Conservation (phyloP, 2,329 filamentous ascomycete genomes). For the Neonectria sp. region DNA sequence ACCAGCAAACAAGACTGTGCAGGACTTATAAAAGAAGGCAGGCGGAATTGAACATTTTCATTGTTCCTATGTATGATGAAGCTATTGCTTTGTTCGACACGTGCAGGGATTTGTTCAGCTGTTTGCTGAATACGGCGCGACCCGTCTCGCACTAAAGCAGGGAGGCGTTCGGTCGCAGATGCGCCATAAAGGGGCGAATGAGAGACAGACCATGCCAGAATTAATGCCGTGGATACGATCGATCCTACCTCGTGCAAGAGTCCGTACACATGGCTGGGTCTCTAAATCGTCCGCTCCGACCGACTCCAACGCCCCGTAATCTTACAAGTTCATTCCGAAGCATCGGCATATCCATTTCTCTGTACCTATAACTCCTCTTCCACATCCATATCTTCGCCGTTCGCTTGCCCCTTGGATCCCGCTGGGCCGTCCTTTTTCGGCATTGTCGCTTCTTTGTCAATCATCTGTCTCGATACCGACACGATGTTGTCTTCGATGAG, state of each 20-base stretch:
- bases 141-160: constrained; percentile 1
- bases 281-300: constrained; percentile 49
- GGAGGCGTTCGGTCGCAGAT: constrained; percentile 14
- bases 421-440: constrained; percentile 75
- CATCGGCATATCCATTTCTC: constrained; percentile 34
- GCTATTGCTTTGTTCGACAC: constrained; percentile 18
- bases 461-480: constrained; percentile 98
- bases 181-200: constrained; percentile 20
- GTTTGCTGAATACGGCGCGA: constrained; percentile 14
- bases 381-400: constrained; percentile 77
- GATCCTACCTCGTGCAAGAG: constrained; percentile 43
- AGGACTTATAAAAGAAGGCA: constrained; percentile 24
- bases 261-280: constrained; percentile 44
- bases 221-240: constrained; percentile 43
- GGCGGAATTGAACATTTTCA: constrained; percentile 14
- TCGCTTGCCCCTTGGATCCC: constrained; percentile 64
- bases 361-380: constrained; percentile 69
- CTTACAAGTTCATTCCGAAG: constrained; percentile 49
- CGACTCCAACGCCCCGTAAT: constrained; percentile 52
- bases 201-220: constrained; percentile 29
- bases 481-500: constrained; percentile 99
- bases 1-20: constrained; percentile 12
- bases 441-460: constrained; percentile 98
- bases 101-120: constrained; percentile 22
- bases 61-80: constrained; percentile 15